Base-by-base conservation (phyloP, 495 filamentous ascomycete species). In the Aspergillus mulundensis region DNA sequence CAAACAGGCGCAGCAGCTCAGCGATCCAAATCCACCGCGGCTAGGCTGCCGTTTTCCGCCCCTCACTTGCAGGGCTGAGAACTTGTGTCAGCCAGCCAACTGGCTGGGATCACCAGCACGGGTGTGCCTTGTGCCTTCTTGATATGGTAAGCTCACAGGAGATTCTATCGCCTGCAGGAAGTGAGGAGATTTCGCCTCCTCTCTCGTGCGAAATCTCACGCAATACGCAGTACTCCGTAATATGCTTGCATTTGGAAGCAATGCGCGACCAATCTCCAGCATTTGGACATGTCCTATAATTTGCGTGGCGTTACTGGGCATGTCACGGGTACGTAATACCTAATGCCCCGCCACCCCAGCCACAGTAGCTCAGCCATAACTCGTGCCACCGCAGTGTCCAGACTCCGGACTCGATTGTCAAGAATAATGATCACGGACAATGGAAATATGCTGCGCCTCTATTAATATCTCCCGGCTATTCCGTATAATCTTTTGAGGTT, bases 1-100 rank as follows among this genome's bases (percentile, higher is more conserved):
- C 25, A 50, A 44, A 57, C 54, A 24, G 39, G 54, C 46, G 46
- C 46, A 44, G 46, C 24, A 43, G 18, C 50, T 30, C 16, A 49
- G 21, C 28, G 21, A 10, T 40, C 30, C 15, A 0, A 41, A 21
- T 11, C 23, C 12, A 53, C 42, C 39, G 16, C 40, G 24, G 38
- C 32, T 53, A 42, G 46, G 25, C 46, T 44, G 40, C 40, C 16
- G 45, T 50, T 50, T 57, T 44, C 39, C 30, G 50, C 36, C 38
- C 36, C 38, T 53, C 50, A 23, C 41, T 32, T 18, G 46, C 54
- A 57, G 54, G 54, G 54, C 54, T 57, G 54, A 57, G 39, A 51
- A 50, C 54, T 43, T 32, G 42, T 50, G n/a, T n/a, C n/a, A n/a
- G n/a, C n/a, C 24, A 39, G 8, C 38, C 34, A 40, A 39, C 32